Percentiles rank a stretch among this genome's conserved stretches.
Conservation (phyloP, 2,329 filamentous ascomycete species). For the Diaporthe helianthi region DNA sequence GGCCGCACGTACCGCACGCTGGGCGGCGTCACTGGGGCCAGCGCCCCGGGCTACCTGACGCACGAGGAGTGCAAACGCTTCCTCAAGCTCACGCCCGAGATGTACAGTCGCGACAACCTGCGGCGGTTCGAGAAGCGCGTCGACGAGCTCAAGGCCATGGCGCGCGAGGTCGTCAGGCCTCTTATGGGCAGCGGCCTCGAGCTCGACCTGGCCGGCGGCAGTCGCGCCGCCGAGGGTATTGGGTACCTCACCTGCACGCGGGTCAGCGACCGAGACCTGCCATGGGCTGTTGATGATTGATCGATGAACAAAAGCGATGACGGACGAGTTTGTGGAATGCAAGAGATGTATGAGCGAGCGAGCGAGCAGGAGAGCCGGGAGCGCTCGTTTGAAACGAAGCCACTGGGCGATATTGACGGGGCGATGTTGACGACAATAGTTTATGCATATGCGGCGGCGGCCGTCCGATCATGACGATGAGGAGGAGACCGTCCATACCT, state of each 20-base stretch:
- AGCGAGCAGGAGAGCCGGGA: not conserved
- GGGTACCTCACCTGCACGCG: constrained; percentile 60
- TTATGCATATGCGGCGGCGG: constrained; percentile 10
- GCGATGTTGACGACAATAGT: constrained; percentile 17
- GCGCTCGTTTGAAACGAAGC: not conserved
- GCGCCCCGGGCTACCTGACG: constrained; percentile 67
- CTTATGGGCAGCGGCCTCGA: constrained; percentile 87
- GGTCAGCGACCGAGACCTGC: constrained; percentile 57
- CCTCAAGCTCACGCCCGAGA: constrained; percentile 79
- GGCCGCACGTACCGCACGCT: constrained; percentile 82
- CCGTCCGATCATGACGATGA: not conserved
- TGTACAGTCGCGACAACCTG: constrained; percentile 87
- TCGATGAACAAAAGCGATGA: not conserved
- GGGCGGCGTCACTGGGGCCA: constrained; percentile 62
- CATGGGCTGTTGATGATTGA: constrained; percentile 53
- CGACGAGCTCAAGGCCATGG: constrained; percentile 86
- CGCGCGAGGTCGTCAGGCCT: constrained; percentile 81
- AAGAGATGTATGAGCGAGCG: not conserved
- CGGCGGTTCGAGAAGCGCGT: constrained; percentile 84
- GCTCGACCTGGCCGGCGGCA: constrained; percentile 68
- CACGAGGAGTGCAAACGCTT: constrained; percentile 93
- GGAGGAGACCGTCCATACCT: constrained; percentile 1
- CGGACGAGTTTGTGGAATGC: not conserved
- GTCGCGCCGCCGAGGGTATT: constrained; percentile 51
- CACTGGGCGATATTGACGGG: constrained; percentile 15